These are phyloP conservation scores for Eucalyptus curtisii DNA, from an alignment of 345 rosid genomes.

Conservation along the genomic window DNA sequence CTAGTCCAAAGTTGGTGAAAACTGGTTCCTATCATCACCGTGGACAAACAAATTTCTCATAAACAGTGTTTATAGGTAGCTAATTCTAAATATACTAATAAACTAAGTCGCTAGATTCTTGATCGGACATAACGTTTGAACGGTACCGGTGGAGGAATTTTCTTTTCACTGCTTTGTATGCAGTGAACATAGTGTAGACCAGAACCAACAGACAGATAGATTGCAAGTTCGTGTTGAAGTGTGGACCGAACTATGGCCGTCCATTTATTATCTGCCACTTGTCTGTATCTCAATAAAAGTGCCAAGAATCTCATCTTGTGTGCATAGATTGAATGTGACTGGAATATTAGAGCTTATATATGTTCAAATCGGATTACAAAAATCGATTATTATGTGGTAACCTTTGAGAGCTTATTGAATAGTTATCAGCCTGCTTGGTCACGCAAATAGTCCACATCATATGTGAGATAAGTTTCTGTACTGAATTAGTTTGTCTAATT, in stretches of 20 bases:
- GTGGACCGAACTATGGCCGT: neutral
- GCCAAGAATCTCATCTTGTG: neutral
- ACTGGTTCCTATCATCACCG: neutral
- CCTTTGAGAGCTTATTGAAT: neutral
- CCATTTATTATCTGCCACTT: neutral
- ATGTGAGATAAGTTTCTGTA: neutral
- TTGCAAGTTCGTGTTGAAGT: neutral
- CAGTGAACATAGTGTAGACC: neutral
- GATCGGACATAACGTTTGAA: neutral
- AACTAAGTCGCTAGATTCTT: neutral
- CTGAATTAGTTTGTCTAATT: neutral
- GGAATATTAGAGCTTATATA: neutral
- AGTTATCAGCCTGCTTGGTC: neutral
- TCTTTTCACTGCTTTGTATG: neutral
- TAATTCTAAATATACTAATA: neutral
- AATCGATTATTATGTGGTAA: neutral
- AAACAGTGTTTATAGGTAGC: neutral
- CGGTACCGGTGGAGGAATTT: neutral
- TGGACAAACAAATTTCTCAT: neutral
- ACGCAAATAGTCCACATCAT: neutral
- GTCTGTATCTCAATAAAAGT: neutral
- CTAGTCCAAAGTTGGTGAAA: neutral
- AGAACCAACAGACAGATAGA: neutral
- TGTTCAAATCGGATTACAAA: neutral
- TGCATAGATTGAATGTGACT: neutral